Base-by-base conservation (phyloP, 257 asterid genomes). In the Mitragyna speciosa region DNA sequence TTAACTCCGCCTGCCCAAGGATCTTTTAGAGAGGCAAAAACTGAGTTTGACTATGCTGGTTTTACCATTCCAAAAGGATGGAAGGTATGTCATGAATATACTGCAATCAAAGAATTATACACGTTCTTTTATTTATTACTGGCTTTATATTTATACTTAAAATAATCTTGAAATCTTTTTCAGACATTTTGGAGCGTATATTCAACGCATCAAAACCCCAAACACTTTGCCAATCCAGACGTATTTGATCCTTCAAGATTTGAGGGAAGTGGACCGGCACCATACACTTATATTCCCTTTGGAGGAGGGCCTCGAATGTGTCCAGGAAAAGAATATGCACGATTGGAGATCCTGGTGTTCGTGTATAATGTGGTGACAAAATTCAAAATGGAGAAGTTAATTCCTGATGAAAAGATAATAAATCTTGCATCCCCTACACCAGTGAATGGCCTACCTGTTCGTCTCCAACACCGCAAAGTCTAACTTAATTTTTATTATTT, bases 241-340 rank as follows among this genome's bases (percentile, higher is more conserved):
- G 83, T 85, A 70, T 87, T 87, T 47, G 92, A 89, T 17, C 91
- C 92, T 0, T 73, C 92, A 69, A 81, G 92, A 80, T 89, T 85
- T 61, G 89, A 89, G 14, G 91, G 93, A 72, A 75, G 79, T 7
- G 91, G 91, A 51, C 93, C 91, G 0, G 89, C 90, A 10, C 93
- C 91, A 0, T 89, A 84, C 80, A 88, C 91, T 24, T 89, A 79
- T 71, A 88, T 89, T 4, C 91, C 93, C 0, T 89, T 87, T 77
- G 91, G 91, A 0, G 91, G 93, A 19, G 93, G 91, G 8, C 91
- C 86, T 19, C 82, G 89, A 70, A 89, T 89, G 92, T 89, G 89
- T 70, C 89, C 91, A 0, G 89, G 92, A 2, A 85, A 83, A 84
- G 92, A 89, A 81, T 87, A 86, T 63, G 90, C 90, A 1, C 77